Base-by-base conservation (phyloP, 495 filamentous ascomycete genomes). In the Friedmanniomyces endolithicus region DNA sequence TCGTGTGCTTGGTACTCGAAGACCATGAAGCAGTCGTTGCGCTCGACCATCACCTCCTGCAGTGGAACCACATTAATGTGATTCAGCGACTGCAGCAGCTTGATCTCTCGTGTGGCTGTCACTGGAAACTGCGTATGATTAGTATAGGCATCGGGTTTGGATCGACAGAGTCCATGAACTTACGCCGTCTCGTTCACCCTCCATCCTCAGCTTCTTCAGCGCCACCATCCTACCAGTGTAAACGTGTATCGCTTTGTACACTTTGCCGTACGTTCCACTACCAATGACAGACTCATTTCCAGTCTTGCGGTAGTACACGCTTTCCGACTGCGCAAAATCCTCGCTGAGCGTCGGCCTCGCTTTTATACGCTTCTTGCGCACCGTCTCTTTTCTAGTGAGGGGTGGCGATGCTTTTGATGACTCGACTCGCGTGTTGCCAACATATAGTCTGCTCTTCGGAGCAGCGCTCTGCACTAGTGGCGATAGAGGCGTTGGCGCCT, bases 21-120 rank as follows among this genome's bases (percentile, higher is more conserved):
- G 9, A 99, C 94, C 94, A 99, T 99, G 71, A 92, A 97, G 69
- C 94, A 99, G 67, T 97, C 90, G 65, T 96, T 96, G 59, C 82
- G 83, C 70, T 98, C 94, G 16, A 97, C 92, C 92, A 98, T 97
- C 63, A 97, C 90, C 70, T 98, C 94, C 54, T 83, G 78, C 23
- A 90, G 70, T 46, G 84, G 83, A 57, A 99, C 90, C 34, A 99
- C 82, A 61, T 97, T 96, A 47, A 78, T 75, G 63, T 94, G 88
- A 57, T 85, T 87, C n/a, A 99, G 75, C 39, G 89, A 90, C 64
- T 95, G 88, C 9, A 99, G 82, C 16, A 99, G 72, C 68, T 95
- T 96, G 72, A 99, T 92, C 67, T 99, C 94, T 48, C 94, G 82
- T 27, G 97, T 86, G 0, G 94, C 94, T 0, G 94, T 99, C 17